Base-by-base conservation (phyloP, 768 basidiomycete species). In the Russula earlei region DNA sequence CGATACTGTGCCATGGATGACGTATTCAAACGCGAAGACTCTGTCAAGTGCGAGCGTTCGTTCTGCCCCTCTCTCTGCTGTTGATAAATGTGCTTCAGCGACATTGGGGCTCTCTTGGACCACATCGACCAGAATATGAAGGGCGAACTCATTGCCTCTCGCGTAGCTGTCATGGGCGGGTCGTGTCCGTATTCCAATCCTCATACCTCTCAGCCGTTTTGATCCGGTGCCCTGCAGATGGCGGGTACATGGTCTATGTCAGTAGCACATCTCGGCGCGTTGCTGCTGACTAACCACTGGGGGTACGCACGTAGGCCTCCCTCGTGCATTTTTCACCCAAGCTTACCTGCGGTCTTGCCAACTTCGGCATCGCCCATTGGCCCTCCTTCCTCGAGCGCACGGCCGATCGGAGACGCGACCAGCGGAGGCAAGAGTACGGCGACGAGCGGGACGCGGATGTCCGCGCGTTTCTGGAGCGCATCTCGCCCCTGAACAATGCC, bases 351-450 rank as follows among this genome's bases (percentile, higher is more conserved):
- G 74, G 74, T 1, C 58, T 75, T 14, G 71, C 72, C 33, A 70
- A 74, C 57, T 75, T 69, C 55, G 74, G 73, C 11, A 68, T 75
- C 22, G 64, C 63, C 22, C 70, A 75, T 54, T 74, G 70, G 67
- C 64, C 69, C 11, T 72, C 71, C 1, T 74, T 74, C 59, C 70
- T 74, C n/a, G 64, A 73, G 58, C 72, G 74, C 43, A 75, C 73
- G 3, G 73, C 73, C 17, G 56, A 69, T 0, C 61, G 66, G 24
- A 68, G 73, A 19, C 72, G 67, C 25, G 70, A 68, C 17, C 62
- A 65, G 50, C 63, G 73, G 34, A 67, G 74, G 31, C 67, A 63
- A 34, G 72, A 75, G 54, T 75, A 75, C 54, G 74, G 74, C 5
- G 74, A 75, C 54, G 74, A 75, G 49, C 64, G 70, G 8, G 62